phyloP scores from a whole-genome alignment of 768 basidiomycete genomes.

The Pleurotus djamor region DNA sequence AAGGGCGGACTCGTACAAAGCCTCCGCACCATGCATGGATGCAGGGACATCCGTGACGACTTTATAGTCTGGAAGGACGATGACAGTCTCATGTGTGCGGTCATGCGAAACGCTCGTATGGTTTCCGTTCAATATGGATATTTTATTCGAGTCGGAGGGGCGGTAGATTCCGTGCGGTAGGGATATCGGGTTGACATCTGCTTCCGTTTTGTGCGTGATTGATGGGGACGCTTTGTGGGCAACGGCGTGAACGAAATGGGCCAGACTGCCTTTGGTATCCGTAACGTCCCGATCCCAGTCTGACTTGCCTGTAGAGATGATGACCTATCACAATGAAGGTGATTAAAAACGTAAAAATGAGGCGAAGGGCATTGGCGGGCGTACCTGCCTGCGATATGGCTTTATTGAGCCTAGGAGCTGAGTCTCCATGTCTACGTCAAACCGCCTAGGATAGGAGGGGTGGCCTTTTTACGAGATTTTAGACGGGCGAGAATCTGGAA shows the following conservation, averaged over 20 bases:
- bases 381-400: conserved; percentile 80
- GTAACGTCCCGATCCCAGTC: conserved; percentile 89
- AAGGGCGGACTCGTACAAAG: conserved; percentile 64
- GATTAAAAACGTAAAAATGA: neutral
- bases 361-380: conserved; percentile 4
- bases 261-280: conserved; percentile 66
- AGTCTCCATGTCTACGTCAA: conserved; percentile 77
- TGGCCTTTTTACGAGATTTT: conserved; percentile 49
- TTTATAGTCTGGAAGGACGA: conserved; percentile 93
- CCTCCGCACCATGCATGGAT: conserved; percentile 61
- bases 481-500: conserved; percentile 15
- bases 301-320: conserved; percentile 87
- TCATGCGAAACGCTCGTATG: conserved; percentile 71
- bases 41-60: conserved; percentile 72
- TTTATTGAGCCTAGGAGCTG: conserved; percentile 86
- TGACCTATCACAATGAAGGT: conserved; percentile 44
- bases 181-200: conserved; percentile 14
- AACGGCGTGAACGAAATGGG: conserved; percentile 47
- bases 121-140: conserved; percentile 84
- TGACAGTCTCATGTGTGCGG: conserved; percentile 66
- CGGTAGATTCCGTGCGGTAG: conserved; percentile 55
- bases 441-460: conserved; percentile 68
- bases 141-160: conserved; percentile 47
- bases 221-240: conserved; percentile 22
- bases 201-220: conserved; percentile 21